Evolutionary conservation across 2,329 filamentous ascomycete genomes (phyloP), one percentile per base, ranked within the genome.

Genomic region (Calycina herbarum): DNA sequence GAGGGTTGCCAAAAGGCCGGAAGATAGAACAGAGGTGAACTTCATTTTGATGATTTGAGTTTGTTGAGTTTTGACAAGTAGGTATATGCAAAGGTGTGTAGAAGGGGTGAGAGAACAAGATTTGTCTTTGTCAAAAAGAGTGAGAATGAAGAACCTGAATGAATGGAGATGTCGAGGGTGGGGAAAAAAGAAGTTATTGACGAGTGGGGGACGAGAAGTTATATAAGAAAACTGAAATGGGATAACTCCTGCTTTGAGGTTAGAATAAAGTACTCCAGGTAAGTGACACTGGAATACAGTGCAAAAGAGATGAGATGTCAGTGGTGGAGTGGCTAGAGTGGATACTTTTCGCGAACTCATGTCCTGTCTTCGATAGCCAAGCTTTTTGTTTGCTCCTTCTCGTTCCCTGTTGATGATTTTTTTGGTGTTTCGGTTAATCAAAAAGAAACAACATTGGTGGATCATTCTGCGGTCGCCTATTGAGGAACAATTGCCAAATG

Each of bases 1-100:
- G 68, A 78, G 67, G 68, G 80, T 73, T 70, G 80, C 80, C 59
- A 64, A 35, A 70, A 87, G 76, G 72, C 79, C 81, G 67, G 82
- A 79, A 65, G 82, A 74, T 65, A 86, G 69, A 10, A 62, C 27
- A 71, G 78, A 71, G 66, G 79, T 76, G 31, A 79, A 79, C 76
- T 81, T 83, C 84, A 86, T 86, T 66, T 62, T 82, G 54, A 57
- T 27, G 17, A n/a, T 57, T 10, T 57, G 33, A 40, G 7, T 33
- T 29, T 60, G 33, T 31, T 56, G 31, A 31, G 13, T 24, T 59
- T 7, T 51, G 48, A 57, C n/a, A 31, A 33, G 45, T 57, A 17
- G 38, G 29, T 48, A 10, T 20, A 24, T 35, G 38, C 6, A 48
- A 33, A n/a, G 38, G 40, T 24, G n/a, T n/a, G 11, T 10, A 61